These are phyloP conservation scores for Sporobolomyces pararoseus DNA, from an alignment of 768 basidiomycete species.

Conservation along the genomic window DNA sequence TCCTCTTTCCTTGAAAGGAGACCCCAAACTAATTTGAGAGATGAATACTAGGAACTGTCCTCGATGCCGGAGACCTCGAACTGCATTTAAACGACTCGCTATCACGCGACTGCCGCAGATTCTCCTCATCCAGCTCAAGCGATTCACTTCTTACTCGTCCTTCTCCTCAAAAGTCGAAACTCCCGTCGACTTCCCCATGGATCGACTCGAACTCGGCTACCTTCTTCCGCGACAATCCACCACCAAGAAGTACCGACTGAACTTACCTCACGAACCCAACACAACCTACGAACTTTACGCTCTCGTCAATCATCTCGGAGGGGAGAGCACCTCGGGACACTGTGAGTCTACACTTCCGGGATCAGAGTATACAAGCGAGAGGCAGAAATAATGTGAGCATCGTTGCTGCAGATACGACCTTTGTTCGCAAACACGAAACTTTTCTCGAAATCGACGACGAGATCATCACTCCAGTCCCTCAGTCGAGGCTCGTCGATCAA, in stretches of 20 bases:
- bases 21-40: neutral
- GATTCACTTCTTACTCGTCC: constrained; percentile 71
- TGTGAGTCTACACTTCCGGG: constrained; percentile 59
- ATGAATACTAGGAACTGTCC: constrained; percentile 62
- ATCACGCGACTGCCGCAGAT: constrained; percentile 87
- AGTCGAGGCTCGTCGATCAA: constrained; percentile 66
- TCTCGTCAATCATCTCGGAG: constrained; percentile 88
- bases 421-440: constrained; percentile 71
- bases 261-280: constrained; percentile 4
- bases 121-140: constrained; percentile 80
- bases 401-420: constrained; percentile 74
- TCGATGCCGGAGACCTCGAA: constrained; percentile 63
- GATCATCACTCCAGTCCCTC: constrained; percentile 62
- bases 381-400: too few relatives aligned
- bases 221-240: constrained; percentile 65
- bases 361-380: too few relatives aligned
- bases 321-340: constrained; percentile 58
- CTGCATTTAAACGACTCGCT: constrained; percentile 42
- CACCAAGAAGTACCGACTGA: neutral
- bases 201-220: constrained; percentile 78
- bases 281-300: constrained; percentile 76
- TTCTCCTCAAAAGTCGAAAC: constrained; percentile 92
- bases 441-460: constrained; percentile 95
- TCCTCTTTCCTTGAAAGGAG: too few relatives aligned
- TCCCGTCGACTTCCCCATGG: constrained; percentile 84